Evolutionary conservation across 2,329 filamentous ascomycete genomes (phyloP).

Genomic region (Allantophomopsis lycopodina): DNA sequence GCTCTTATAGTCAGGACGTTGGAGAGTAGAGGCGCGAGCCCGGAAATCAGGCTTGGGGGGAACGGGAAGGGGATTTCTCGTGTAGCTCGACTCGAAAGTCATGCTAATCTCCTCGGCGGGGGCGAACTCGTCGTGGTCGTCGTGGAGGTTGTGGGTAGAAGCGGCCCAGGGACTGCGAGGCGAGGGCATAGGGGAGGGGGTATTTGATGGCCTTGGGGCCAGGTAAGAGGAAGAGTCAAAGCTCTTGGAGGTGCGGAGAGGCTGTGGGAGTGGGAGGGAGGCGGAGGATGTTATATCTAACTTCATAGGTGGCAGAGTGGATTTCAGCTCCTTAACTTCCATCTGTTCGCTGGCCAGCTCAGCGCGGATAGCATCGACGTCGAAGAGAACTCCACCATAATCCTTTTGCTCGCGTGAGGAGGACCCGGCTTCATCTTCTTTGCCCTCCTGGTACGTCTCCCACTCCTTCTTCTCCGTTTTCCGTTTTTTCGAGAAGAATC

Average conservation of each 20-base stretch:
- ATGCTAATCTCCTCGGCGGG: constrained; percentile 37
- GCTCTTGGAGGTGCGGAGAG: constrained; percentile 32
- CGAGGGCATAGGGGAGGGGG: constrained; percentile 6
- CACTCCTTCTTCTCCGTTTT: constrained; percentile 71
- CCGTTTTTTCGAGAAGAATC: constrained; percentile 74
- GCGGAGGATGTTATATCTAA: constrained; percentile 35
- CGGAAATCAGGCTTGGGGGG: constrained; percentile 2
- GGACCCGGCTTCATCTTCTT: constrained; percentile 24
- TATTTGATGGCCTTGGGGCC: constrained; percentile 4
- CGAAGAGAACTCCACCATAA: constrained; percentile 57
- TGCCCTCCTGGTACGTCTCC: constrained; percentile 81
- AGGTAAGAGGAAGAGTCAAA: constrained; percentile 23
- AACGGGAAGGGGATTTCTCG: constrained; percentile 18
- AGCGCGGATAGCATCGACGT: constrained; percentile 85
- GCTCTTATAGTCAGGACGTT: constrained; percentile 26
- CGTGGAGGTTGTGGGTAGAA: constrained; percentile 3
- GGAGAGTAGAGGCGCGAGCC: constrained; percentile 5
- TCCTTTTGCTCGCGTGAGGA: constrained; percentile 15
- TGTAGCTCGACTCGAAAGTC: constrained; percentile 57
- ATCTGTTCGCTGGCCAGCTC: constrained; percentile 49
- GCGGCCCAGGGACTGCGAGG: constrained; percentile 2
- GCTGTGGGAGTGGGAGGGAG: constrained; percentile 7
- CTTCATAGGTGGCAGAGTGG: constrained; percentile 82
- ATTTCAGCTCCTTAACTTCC: constrained; percentile 68
- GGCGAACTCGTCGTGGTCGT: constrained; percentile 22